Base-by-base conservation (phyloP, 148 eudicot genomes). In the Spergularia marina region DNA sequence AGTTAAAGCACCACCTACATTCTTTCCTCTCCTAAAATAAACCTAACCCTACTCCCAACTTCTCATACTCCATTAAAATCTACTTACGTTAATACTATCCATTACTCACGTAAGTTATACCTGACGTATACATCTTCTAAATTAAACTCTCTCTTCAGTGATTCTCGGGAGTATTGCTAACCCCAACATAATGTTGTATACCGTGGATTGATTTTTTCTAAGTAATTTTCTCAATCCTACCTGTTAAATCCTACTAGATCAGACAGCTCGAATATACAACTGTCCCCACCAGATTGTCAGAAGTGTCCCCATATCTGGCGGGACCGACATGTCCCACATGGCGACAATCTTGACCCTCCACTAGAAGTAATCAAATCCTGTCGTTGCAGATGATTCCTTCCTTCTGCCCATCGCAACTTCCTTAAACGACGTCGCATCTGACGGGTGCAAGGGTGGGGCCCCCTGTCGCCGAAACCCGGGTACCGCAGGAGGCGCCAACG, bases 401-500 rank as follows among this genome's bases (percentile, higher is more conserved):
- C 56, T 74, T 30, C 6, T 49, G 23, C 16, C 49, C 71, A 53
- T 51, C 2, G 36, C 49, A 11, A 41, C 65, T 30, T 57, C 80
- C 47, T 69, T 67, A 7, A 66, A 76, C 73, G 82, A 65, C 82
- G 76, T 17, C 73, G 74, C 74, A 41, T 54, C 84, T 25, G 59
- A n/a, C 1, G 49, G 25, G 15, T 40, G 44, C 17, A 66, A 51
- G 58, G 36, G 36, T 30, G 36, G 36, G 36, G 3, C 36, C 36
- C 49, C 25, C n/a, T 61, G 59, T 51, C 60, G 74, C 68, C 49
- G 36, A 0, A 60, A 12, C 5, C 73, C 82, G 49, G 87, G 85
- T 10, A 88, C 68, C n/a, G 53, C 71, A 21, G 98, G 98, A 9
- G 98, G 98, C 8, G 84, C 68, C 14, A 80, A 23, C 0, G 94